Conservation (phyloP, 192 early-diverging fungal genomes). For the Mortierella claussenii region DNA sequence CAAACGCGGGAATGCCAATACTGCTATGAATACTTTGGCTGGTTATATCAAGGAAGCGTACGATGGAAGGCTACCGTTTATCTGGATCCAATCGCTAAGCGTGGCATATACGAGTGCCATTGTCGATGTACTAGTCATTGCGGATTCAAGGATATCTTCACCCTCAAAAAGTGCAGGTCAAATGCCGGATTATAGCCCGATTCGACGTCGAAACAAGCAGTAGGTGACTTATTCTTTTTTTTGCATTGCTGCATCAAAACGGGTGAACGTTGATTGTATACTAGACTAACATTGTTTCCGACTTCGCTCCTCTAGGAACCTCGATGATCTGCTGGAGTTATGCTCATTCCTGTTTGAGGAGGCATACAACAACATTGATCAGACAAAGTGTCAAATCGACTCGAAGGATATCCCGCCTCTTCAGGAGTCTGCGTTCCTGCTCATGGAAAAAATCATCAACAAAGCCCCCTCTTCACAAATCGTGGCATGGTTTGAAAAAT, state of each 20-base stretch:
- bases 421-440: slow-evolving; percentile 15
- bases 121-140: slow-evolving; percentile 19
- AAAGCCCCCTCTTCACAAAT: slow-evolving; percentile 13
- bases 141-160: too few species aligned
- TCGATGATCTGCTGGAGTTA: slow-evolving; percentile 10
- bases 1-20: slow-evolving; percentile 27
- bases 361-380: slow-evolving; percentile 10
- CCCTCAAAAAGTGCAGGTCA: neutral
- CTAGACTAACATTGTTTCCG: neutral
- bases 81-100: slow-evolving; percentile 32
- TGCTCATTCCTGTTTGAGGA: slow-evolving; percentile 20
- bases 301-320: neutral
- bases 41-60: slow-evolving; percentile 1
- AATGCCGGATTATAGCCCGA: neutral
- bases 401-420: slow-evolving; percentile 5
- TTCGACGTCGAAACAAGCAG: neutral
- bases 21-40: slow-evolving; percentile 18
- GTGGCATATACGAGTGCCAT: slow-evolving; percentile 13
- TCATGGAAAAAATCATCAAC: slow-evolving; percentile 39
- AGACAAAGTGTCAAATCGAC: neutral
- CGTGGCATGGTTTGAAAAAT: slow-evolving; percentile 6
- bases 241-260: neutral
- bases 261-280: too few species aligned
- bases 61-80: slow-evolving; percentile 3
- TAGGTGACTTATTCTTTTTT: neutral